Percentiles rank a stretch among this genome's conserved stretches.
Conservation (phyloP, 2,329 filamentous ascomycete species). For the Sporothrix pallida region DNA sequence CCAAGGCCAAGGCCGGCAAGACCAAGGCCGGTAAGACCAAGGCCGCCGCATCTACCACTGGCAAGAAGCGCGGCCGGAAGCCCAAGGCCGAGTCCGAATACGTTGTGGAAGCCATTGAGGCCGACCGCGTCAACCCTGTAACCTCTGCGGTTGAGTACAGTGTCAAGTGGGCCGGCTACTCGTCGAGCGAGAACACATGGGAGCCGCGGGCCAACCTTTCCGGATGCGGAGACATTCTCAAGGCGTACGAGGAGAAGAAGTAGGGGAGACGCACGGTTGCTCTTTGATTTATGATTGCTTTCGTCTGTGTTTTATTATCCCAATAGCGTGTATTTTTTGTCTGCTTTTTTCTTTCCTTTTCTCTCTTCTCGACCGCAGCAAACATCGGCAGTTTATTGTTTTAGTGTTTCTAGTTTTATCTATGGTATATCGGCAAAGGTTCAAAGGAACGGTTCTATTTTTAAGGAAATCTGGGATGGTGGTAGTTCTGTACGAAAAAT, state of each 20-base stretch:
- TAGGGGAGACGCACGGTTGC: background rate
- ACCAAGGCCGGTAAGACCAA: conserved; percentile 33
- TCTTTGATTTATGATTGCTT: background rate
- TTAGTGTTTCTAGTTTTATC: background rate
- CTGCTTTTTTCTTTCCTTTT: background rate
- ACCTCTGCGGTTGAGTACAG: conserved; percentile 52
- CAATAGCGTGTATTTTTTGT: background rate
- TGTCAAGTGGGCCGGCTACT: conserved; percentile 61
- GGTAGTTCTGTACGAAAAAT: background rate
- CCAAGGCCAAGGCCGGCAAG: conserved; percentile 27
- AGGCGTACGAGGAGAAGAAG: conserved; percentile 46
- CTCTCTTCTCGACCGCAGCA: background rate
- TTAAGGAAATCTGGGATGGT: background rate
- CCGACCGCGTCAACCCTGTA: conserved; percentile 47
- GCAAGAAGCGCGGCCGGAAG: conserved; percentile 32
- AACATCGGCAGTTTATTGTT: background rate
- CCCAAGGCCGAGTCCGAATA: conserved; percentile 45
- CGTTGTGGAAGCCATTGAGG: conserved; percentile 56
- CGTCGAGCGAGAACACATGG: conserved; percentile 56
- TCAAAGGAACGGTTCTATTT: background rate
- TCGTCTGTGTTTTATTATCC: too few species aligned
- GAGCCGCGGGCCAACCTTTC: conserved; percentile 55
- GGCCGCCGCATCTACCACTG: conserved; percentile 8
- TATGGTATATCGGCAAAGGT: background rate
- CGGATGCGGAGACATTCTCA: conserved; percentile 48